Percentiles rank a stretch among this genome's conserved stretches.
Evolutionary conservation across 306 rosid genomes (phyloP).

Genomic region (Abrus precatorius): DNA sequence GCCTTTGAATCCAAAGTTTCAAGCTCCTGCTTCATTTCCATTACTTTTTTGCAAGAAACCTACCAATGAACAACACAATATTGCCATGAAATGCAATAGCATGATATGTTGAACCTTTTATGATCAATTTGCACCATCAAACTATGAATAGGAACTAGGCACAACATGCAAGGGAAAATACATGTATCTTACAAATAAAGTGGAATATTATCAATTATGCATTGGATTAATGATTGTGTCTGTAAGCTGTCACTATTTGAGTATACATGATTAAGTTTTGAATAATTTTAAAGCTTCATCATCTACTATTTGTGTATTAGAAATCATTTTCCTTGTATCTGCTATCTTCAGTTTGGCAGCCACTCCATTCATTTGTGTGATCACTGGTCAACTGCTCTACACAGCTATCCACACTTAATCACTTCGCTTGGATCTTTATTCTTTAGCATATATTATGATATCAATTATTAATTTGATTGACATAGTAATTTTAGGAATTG

Average conservation of each 20-base stretch:
- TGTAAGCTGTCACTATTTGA: not conserved
- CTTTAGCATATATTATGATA: not conserved
- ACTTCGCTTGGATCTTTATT: not conserved
- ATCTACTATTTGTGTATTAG: not conserved
- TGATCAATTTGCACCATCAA: slow-evolving; percentile 37
- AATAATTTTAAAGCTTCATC: not conserved
- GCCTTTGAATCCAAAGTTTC: slow-evolving; percentile 65
- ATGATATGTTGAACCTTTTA: not conserved
- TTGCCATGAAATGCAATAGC: slow-evolving; percentile 26
- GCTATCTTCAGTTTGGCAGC: too few relatives aligned
- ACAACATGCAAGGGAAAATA: slow-evolving; percentile 21
- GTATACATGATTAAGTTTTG: not conserved
- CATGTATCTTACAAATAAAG: not conserved
- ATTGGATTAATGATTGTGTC: not conserved
- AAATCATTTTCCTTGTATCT: not conserved
- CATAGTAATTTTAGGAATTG: too few relatives aligned
- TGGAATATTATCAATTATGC: not conserved
- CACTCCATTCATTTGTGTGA: too few relatives aligned
- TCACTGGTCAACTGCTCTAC: not conserved
- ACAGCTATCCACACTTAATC: not conserved
- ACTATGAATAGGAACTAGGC: slow-evolving; percentile 12
- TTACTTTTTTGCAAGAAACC: slow-evolving; percentile 47
- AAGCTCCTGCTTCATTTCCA: slow-evolving; percentile 62
- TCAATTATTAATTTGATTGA: too few relatives aligned
- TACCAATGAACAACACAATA: slow-evolving; percentile 38